Evolutionary conservation across 371 early-diverging fungal species (phyloP).

Genomic region (Catenaria anguillulae): DNA sequence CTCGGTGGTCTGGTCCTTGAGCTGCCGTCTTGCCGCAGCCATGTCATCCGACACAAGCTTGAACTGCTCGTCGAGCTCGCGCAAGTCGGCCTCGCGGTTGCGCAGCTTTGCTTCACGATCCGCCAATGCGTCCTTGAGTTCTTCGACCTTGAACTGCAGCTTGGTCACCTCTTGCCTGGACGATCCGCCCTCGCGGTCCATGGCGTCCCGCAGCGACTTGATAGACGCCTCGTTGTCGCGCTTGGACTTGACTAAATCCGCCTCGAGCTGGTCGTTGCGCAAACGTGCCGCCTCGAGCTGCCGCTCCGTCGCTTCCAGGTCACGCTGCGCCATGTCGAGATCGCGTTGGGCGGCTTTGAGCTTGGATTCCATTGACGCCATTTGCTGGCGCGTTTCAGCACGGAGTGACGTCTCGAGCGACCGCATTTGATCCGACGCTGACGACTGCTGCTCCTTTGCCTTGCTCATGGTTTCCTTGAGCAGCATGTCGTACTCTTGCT

Average conservation of each 20-base stretch:
- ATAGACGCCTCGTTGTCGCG: neutral
- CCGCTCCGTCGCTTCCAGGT: neutral
- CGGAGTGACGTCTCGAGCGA: neutral
- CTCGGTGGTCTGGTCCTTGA: neutral
- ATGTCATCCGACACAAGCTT: neutral
- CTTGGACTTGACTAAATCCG: neutral
- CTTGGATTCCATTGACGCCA: neutral
- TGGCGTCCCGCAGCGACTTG: neutral
- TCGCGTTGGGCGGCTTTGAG: neutral
- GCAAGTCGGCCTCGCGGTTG: neutral
- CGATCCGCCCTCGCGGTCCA: neutral
- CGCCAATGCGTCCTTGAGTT: neutral
- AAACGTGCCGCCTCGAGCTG: neutral
- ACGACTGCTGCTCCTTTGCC: neutral
- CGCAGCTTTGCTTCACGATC: neutral
- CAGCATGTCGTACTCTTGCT: constrained; percentile 3
- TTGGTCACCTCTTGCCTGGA: neutral
- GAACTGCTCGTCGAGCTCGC: neutral
- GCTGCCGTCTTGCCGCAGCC: neutral
- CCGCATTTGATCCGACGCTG: neutral
- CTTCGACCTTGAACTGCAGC: neutral
- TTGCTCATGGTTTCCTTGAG: neutral
- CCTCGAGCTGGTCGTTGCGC: neutral
- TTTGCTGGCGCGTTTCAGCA: neutral
- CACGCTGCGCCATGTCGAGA: neutral